Percentiles rank a stretch among this genome's conserved stretches.
These are phyloP conservation scores for Cyberlindnera nakhonratchasimensis DNA, from an alignment of 805 yeast species.

Conservation along the genomic window DNA sequence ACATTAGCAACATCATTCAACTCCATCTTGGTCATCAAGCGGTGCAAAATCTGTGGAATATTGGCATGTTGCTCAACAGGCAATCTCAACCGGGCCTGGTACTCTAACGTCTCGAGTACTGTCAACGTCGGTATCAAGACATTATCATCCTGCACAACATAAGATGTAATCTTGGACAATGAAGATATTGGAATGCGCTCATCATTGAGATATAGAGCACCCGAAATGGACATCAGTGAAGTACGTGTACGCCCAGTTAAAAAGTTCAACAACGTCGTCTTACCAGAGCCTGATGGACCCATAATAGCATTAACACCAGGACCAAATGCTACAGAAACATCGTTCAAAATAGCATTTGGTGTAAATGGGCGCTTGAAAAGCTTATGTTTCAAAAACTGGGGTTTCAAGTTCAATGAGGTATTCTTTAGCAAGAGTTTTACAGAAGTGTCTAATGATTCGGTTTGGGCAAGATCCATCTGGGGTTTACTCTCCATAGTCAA, in stretches of 20 bases:
- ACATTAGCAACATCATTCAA: slow-evolving; percentile 19
- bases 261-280: slow-evolving; percentile 61
- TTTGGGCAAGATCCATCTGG: background rate
- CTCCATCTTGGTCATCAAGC: slow-evolving; percentile 62
- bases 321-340: slow-evolving; percentile 57
- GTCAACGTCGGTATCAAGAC: slow-evolving; percentile 68
- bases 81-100: slow-evolving; percentile 67
- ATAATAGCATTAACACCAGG: slow-evolving; percentile 75
- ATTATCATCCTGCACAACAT: slow-evolving; percentile 80
- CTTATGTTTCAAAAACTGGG: slow-evolving; percentile 7
- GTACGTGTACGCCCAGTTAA: slow-evolving; percentile 52
- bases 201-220: slow-evolving; percentile 43
- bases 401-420: slow-evolving; percentile 15
- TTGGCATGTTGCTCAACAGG: slow-evolving; percentile 42
- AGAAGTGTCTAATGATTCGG: background rate
- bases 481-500: background rate
- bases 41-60: slow-evolving; percentile 46
- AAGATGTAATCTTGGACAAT: slow-evolving; percentile 50
- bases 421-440: slow-evolving; percentile 9
- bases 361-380: slow-evolving; percentile 5
- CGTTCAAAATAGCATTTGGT: slow-evolving; percentile 24
- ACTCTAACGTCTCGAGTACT: slow-evolving; percentile 70
- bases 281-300: slow-evolving; percentile 84
- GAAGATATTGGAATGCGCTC: slow-evolving; percentile 30
- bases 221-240: slow-evolving; percentile 30